Conservation (phyloP, 306 rosid species). For the Carpinus fangiana region DNA sequence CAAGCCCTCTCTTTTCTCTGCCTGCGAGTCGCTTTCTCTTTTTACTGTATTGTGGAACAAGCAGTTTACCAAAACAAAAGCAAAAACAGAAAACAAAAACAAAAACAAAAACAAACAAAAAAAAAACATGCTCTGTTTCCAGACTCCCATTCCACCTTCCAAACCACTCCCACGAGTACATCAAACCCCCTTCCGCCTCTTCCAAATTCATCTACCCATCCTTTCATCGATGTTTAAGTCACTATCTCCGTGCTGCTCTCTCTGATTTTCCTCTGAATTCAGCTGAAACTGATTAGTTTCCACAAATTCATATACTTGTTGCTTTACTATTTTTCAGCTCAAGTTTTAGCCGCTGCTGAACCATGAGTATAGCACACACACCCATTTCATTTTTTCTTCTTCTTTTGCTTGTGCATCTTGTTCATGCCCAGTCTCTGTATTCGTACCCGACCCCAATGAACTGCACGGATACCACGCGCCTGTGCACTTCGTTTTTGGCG, state of each 20-base stretch:
- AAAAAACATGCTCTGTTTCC: constrained; percentile 48
- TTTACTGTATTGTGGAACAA: constrained; percentile 24
- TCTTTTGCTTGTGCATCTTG: constrained; percentile 22
- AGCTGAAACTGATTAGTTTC: background rate
- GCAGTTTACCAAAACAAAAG: constrained; percentile 22
- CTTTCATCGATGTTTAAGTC: background rate
- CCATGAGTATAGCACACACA: constrained; percentile 47
- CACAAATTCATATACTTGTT: background rate
- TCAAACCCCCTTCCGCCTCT: constrained; percentile 21
- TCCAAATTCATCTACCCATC: background rate
- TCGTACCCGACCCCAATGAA: constrained; percentile 54
- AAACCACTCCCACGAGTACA: constrained; percentile 11
- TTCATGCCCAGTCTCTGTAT: constrained; percentile 31
- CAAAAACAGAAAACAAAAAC: too few species aligned
- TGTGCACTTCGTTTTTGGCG: constrained; percentile 88
- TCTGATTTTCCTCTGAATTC: background rate
- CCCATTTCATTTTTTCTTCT: constrained; percentile 31
- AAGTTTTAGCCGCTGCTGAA: background rate
- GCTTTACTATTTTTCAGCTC: background rate
- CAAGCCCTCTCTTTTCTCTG: constrained; percentile 21
- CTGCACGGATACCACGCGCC: constrained; percentile 74
- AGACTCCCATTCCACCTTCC: constrained; percentile 14
- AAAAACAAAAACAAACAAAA: background rate
- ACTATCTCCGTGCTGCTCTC: background rate
- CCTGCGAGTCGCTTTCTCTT: constrained; percentile 43